These are phyloP conservation scores for Corymbia maculata DNA, from an alignment of 345 rosid genomes.

Conservation along the genomic window DNA sequence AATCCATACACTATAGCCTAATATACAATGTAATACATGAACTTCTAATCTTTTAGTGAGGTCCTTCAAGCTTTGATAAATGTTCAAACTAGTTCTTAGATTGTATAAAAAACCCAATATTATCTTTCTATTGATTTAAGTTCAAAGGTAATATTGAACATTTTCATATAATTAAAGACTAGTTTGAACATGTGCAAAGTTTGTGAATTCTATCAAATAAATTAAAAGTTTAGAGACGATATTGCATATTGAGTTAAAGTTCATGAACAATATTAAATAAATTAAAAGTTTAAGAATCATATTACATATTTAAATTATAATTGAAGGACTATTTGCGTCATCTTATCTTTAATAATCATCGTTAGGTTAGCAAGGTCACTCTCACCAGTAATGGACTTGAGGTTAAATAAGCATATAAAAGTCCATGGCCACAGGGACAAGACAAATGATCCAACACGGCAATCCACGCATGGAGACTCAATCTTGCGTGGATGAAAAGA, in stretches of 20 bases:
- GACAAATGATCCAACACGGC: constrained; percentile 10
- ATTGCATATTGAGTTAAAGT: accelerated
- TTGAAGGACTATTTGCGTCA: too few species aligned
- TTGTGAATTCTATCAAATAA: too few species aligned
- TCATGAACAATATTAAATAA: too few species aligned
- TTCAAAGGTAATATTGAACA: accelerated
- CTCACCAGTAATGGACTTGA: not conserved
- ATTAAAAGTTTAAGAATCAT: accelerated
- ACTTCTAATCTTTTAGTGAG: too few species aligned
- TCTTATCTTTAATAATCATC: not conserved
- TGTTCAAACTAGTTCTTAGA: too few species aligned
- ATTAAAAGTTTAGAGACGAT: accelerated
- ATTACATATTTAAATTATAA: too few species aligned
- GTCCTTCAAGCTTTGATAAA: accelerated
- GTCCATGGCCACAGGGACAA: not conserved
- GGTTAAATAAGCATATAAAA: not conserved
- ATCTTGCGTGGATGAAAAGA: not conserved
- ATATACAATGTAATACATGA: accelerated
- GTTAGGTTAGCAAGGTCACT: not conserved
- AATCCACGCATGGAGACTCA: not conserved
- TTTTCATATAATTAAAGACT: too few species aligned
- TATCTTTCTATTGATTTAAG: accelerated
- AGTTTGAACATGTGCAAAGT: too few species aligned
- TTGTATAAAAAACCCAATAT: accelerated
- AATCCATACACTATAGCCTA: too few species aligned